Conservation (phyloP, 2,329 filamentous ascomycete genomes). For the Hymenoscyphus albidus region DNA sequence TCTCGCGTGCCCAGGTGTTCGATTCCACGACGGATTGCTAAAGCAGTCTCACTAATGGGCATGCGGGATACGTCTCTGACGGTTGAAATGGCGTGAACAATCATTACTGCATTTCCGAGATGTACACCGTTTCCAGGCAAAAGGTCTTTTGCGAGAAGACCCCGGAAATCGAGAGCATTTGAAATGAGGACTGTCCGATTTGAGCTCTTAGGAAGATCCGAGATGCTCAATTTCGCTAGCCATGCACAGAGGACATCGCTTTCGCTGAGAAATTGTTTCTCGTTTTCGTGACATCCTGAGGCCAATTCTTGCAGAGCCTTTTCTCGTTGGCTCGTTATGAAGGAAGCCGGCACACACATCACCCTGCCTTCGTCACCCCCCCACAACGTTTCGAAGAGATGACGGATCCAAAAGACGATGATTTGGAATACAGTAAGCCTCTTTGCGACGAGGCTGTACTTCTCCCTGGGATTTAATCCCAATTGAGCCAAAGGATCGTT, state of each 20-base stretch:
- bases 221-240: conserved; percentile 34
- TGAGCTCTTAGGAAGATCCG: conserved; percentile 21
- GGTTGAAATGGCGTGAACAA: conserved; percentile 28
- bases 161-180: conserved; percentile 40
- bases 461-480: conserved; percentile 28
- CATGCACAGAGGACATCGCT: conserved; percentile 45
- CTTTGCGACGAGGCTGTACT: conserved; percentile 24
- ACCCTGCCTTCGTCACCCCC: conserved; percentile 26
- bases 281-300: neutral
- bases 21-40: conserved; percentile 35
- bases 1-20: conserved; percentile 35
- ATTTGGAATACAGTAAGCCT: conserved; percentile 29
- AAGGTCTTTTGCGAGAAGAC: conserved; percentile 31
- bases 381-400: conserved; percentile 37
- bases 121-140: conserved; percentile 27
- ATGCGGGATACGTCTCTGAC: conserved; percentile 26
- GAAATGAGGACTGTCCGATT: conserved; percentile 36
- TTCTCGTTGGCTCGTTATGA: conserved; percentile 33
- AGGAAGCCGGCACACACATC: conserved; percentile 39
- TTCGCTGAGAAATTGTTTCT: conserved; percentile 42
- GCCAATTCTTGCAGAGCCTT: conserved; percentile 34
- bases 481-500: conserved; percentile 37
- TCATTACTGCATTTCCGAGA: conserved; percentile 30
- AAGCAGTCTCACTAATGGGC: conserved; percentile 15
- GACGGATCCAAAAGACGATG: conserved; percentile 36